Evolutionary conservation across 2,329 filamentous ascomycete genomes (phyloP).

Genomic region (Pseudogymnoascus sp.): DNA sequence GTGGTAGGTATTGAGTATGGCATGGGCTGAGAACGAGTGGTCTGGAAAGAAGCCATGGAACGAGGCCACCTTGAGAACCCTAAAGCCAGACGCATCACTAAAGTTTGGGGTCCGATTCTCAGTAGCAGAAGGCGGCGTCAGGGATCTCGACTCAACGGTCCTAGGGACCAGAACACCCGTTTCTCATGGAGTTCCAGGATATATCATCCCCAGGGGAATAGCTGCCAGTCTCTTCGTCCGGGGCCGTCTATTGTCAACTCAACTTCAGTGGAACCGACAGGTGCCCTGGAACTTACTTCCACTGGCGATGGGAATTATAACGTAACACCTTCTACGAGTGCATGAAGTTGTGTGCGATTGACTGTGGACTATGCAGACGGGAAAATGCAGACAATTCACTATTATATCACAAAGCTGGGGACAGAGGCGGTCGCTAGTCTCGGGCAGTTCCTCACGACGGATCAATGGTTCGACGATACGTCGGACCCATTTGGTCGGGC

Average conservation of each 20-base stretch:
- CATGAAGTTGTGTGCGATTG: constrained; percentile 43
- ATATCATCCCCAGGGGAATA: constrained; percentile 41
- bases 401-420: constrained; percentile 43
- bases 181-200: constrained; percentile 46
- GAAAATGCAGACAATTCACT: constrained; percentile 46
- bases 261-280: constrained; percentile 32
- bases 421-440: constrained; percentile 38
- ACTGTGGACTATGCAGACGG: constrained; percentile 40
- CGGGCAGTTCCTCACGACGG: constrained; percentile 45
- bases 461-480: constrained; percentile 42
- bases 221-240: constrained; percentile 38
- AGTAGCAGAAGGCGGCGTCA: constrained; percentile 34
- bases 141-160: constrained; percentile 40
- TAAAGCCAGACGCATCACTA: constrained; percentile 37
- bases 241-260: constrained; percentile 32
- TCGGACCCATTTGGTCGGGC: constrained; percentile 46
- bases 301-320: constrained; percentile 30
- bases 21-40: constrained; percentile 51
- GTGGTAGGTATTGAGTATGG: constrained; percentile 47
- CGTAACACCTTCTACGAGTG: constrained; percentile 33
- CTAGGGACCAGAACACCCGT: constrained; percentile 37
- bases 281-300: constrained; percentile 30
- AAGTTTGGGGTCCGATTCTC: constrained; percentile 46
- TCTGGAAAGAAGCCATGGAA: constrained; percentile 45
- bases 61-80: constrained; percentile 36